A percentile compares a stretch with the other conserved stretches of the same genome.
Conservation (phyloP, 2,329 filamentous ascomycete species). For the Orbilia javanica region DNA sequence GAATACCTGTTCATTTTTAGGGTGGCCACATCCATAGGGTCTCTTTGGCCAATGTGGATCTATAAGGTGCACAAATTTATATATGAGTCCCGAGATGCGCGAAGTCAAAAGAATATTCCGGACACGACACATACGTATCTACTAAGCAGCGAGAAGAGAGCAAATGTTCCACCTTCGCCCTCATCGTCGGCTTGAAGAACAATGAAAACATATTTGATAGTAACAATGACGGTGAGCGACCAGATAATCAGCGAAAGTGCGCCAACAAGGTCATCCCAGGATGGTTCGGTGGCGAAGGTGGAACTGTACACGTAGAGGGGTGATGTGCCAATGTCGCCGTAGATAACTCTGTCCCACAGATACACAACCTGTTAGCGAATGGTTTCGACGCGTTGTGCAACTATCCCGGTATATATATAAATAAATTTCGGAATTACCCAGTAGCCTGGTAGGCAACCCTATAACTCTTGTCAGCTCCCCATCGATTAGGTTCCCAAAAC, state of each 20-base stretch:
- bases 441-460: conserved; percentile 58
- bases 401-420: neutral
- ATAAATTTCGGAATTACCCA: conserved; percentile 36
- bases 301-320: conserved; percentile 79
- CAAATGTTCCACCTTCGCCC: conserved; percentile 78
- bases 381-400: neutral
- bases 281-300: conserved; percentile 73
- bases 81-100: neutral
- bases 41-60: conserved; percentile 73
- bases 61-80: conserved; percentile 59
- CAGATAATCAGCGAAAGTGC: conserved; percentile 78
- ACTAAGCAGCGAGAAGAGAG: conserved; percentile 75
- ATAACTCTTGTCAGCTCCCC: neutral
- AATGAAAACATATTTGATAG: conserved; percentile 76
- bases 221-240: conserved; percentile 77
- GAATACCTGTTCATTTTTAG: conserved; percentile 73
- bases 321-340: conserved; percentile 76
- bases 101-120: neutral
- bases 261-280: conserved; percentile 73
- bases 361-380: neutral
- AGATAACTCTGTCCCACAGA: conserved; percentile 70
- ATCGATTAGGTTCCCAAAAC: neutral
- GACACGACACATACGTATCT: conserved; percentile 69
- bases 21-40: conserved; percentile 71
- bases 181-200: conserved; percentile 77